These are phyloP conservation scores for Candida sphagnicola DNA, from an alignment of 805 yeast genomes.

Conservation along the genomic window DNA sequence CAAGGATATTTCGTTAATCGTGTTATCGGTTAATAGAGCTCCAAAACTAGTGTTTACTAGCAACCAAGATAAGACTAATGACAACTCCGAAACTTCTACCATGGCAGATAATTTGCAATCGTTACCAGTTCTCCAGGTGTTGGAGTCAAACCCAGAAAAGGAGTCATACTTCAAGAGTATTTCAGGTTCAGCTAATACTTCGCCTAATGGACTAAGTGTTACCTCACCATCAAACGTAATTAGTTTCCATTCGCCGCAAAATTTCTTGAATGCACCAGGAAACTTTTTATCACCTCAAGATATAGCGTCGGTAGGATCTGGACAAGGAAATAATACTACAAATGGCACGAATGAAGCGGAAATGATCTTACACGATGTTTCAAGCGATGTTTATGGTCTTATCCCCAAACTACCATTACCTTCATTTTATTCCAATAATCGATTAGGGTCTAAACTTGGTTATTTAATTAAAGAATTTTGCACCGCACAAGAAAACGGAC, in stretches of 20 bases:
- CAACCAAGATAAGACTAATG: constrained; percentile 3
- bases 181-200: constrained; percentile 15
- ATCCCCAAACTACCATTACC: constrained; percentile 61
- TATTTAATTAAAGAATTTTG: constrained; percentile 47
- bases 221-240: constrained; percentile 30
- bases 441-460: constrained; percentile 70
- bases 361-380: constrained; percentile 41
- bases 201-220: constrained; percentile 20
- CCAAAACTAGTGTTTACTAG: constrained; percentile 42
- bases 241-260: constrained; percentile 35
- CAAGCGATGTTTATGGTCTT: constrained; percentile 52
- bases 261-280: constrained; percentile 28
- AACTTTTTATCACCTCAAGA: constrained; percentile 29
- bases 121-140: neutral
- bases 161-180: constrained; percentile 6
- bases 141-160: constrained; percentile 4
- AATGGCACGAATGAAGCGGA: constrained; percentile 12
- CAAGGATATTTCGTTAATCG: constrained; percentile 56
- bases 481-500: constrained; percentile 8
- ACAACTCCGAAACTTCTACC: neutral
- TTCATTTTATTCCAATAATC: constrained; percentile 63
- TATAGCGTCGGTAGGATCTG: constrained; percentile 2
- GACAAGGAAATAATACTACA: neutral
- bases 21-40: constrained; percentile 60
- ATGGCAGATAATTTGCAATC: neutral